These are phyloP conservation scores for Alternaria metachromatica DNA, from an alignment of 2,329 filamentous ascomycete species.

Conservation along the genomic window DNA sequence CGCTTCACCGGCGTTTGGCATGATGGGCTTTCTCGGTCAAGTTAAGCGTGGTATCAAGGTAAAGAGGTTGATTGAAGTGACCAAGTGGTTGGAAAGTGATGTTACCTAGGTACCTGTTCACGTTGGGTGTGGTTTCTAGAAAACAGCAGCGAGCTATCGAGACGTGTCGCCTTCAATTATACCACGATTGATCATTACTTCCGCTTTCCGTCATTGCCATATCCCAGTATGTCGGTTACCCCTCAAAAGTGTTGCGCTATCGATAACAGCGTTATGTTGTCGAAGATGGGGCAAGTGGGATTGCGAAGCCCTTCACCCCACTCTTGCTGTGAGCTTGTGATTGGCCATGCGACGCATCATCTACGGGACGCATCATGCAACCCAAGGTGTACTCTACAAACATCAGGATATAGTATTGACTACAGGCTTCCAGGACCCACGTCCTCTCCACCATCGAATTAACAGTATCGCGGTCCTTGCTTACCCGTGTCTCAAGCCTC, in stretches of 20 bases:
- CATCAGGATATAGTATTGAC: neutral
- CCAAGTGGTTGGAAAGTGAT: neutral
- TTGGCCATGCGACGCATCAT: neutral
- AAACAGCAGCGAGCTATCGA: neutral
- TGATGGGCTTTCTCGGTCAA: constrained; percentile 4
- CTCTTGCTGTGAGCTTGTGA: neutral
- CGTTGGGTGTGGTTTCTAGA: neutral
- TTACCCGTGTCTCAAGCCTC: neutral
- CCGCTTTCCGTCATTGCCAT: neutral
- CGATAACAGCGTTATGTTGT: neutral
- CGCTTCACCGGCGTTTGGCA: constrained; percentile 30
- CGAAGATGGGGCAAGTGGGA: constrained; percentile 17
- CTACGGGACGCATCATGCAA: neutral
- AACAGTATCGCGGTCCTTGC: neutral
- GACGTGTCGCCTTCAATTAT: neutral
- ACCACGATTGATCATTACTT: neutral
- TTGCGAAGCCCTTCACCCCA: constrained; percentile 6
- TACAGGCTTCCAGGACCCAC: neutral
- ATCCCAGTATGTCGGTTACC: neutral
- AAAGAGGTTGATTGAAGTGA: too few species aligned
- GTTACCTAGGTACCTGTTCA: neutral
- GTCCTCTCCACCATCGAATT: neutral
- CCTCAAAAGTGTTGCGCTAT: neutral
- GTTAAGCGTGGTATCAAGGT: neutral
- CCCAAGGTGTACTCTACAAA: neutral